Conservation (phyloP, 306 rosid genomes). For the Senna siamea region DNA sequence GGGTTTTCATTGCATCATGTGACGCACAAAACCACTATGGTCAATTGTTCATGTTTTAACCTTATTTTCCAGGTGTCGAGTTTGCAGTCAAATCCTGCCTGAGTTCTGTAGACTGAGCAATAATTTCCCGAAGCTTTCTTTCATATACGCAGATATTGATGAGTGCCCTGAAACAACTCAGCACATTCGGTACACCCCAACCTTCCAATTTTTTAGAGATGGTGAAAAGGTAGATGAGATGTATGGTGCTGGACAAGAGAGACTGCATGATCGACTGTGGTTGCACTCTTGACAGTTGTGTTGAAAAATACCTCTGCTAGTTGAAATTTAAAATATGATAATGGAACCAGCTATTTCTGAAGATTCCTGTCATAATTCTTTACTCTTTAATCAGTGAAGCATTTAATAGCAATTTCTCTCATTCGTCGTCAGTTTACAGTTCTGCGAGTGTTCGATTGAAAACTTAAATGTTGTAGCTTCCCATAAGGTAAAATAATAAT, state of each 20-base stretch:
- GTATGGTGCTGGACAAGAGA: constrained; percentile 51
- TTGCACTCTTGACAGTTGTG: constrained; percentile 38
- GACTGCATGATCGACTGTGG: constrained; percentile 56
- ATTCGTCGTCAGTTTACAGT: constrained; percentile 7
- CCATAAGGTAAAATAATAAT: not conserved
- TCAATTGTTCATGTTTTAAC: not conserved
- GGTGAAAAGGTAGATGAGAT: constrained; percentile 51
- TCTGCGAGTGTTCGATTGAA: not conserved
- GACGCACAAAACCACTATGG: not conserved
- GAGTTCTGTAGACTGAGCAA: constrained; percentile 73
- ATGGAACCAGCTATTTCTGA: constrained; percentile 1
- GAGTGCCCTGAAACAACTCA: constrained; percentile 26
- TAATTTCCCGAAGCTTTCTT: constrained; percentile 69
- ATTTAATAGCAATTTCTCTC: constrained; percentile 27
- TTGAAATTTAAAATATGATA: not conserved
- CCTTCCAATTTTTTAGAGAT: constrained; percentile 17
- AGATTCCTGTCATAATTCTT: not conserved
- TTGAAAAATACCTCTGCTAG: not conserved
- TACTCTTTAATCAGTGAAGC: not conserved
- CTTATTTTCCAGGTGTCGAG: constrained; percentile 67
- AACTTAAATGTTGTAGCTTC: not conserved
- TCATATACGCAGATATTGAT: constrained; percentile 64
- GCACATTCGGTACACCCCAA: constrained; percentile 14
- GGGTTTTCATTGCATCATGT: not conserved
- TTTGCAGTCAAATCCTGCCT: constrained; percentile 82